Conservation (phyloP, 257 asterid species). For the Penstemon barbatus region DNA sequence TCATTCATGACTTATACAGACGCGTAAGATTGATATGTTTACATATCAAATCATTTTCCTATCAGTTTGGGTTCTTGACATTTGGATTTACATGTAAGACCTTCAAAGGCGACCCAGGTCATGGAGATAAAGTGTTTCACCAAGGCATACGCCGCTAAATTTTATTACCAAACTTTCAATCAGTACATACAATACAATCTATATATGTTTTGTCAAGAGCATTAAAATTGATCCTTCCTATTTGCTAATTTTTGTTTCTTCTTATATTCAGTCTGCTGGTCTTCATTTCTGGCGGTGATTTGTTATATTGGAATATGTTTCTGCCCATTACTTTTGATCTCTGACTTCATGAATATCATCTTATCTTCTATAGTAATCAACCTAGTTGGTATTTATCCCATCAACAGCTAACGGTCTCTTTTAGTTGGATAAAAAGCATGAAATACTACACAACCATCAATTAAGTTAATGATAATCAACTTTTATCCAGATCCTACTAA, state of each 20-base stretch:
- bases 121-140: neutral
- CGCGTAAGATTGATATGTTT: neutral
- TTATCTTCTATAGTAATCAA: neutral
- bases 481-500: neutral
- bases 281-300: too few species aligned
- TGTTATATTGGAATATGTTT: too few species aligned
- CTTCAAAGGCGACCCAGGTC: neutral
- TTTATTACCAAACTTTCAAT: too few species aligned
- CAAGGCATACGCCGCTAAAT: neutral
- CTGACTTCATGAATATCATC: neutral
- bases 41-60: neutral
- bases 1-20: neutral
- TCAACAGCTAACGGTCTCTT: neutral
- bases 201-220: too few species aligned
- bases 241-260: too few species aligned
- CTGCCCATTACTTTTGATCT: neutral
- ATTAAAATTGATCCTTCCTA: too few species aligned
- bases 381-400: neutral
- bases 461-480: neutral
- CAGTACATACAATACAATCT: too few species aligned
- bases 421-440: constrained; percentile 2
- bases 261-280: too few species aligned
- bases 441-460: neutral
- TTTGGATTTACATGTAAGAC: too few species aligned
- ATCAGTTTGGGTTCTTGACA: neutral